Base-by-base conservation (phyloP, 192 early-diverging fungal species). In the Physocladia obscura region DNA sequence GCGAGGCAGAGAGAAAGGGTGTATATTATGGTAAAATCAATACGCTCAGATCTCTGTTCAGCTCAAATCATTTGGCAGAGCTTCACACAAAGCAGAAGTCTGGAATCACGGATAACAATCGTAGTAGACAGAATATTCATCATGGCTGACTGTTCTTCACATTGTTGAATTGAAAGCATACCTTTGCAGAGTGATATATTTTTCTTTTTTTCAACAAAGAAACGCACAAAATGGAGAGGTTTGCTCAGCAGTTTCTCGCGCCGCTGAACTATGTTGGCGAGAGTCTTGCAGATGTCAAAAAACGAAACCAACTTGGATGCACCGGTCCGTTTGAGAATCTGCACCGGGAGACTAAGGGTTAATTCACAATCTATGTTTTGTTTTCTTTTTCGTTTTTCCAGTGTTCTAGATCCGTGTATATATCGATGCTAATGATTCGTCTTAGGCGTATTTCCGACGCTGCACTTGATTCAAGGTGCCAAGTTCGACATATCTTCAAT, bases 391-490 rank as follows among this genome's bases (percentile, higher is more conserved):
- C 26, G 15, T 55, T 55, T 22, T 54, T 19, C 26, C 26, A 22
- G 22, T 11, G 21, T 32, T 24, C 21, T 47, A 17, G 13, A 72
- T 70, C 57, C 24, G 30, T 48, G 57, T 30, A 71, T 31, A 36
- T 15, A 30, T 29, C 37, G 30, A 19, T 22, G 3, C 17, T 26
- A 31, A 24, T 57, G 27, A 29, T 59, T 32, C 52, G 19, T 36
- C 39, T n/a, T 60, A 94, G 89, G 78, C 55, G 87, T 90, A 22
- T 90, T 96, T 77, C 81, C 91, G 71, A 90, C 93, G 22, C 89
- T 92, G 78, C 89, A 90, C 77, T 77, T 93, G 69, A 92, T 98
- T 74, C 94, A 99, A 62, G 97, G 97, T 64, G 96, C 90, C 3
- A 92, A 93, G 63, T 92, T 94, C 56, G 94, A 98, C 67, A 83